Evolutionary conservation across 257 asterid genomes (phyloP).

Genomic region (Rhazya stricta): DNA sequence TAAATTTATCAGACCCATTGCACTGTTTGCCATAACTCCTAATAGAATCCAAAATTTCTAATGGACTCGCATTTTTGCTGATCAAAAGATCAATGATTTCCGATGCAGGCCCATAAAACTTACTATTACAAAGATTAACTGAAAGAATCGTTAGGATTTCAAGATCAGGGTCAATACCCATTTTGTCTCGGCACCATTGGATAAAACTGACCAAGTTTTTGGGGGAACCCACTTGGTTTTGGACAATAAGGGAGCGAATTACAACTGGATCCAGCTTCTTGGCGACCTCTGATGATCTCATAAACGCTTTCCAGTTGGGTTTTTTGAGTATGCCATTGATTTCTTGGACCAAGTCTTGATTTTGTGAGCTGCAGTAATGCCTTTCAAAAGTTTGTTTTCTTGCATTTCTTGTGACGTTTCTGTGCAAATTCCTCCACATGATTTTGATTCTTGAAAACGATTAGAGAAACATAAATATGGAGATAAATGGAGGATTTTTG

Average conservation of each 20-base stretch:
- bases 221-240: conserved; percentile 10
- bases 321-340: conserved; percentile 15
- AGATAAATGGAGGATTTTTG: background rate
- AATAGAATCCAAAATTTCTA: conserved; percentile 13
- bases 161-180: conserved; percentile 16
- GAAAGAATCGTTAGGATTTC: conserved; percentile 14
- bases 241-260: conserved; percentile 12
- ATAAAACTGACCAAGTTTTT: conserved; percentile 19
- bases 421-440: conserved; percentile 16
- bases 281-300: conserved; percentile 6
- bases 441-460: background rate
- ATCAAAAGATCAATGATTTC: conserved; percentile 4
- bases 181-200: conserved; percentile 18
- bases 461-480: background rate
- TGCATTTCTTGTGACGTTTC: conserved; percentile 1
- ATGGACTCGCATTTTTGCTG: background rate
- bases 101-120: conserved; percentile 11
- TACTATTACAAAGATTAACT: conserved; percentile 11
- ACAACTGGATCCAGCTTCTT: conserved; percentile 16
- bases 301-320: conserved; percentile 14
- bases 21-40: background rate
- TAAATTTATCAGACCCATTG: conserved; percentile 3
- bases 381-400: background rate
- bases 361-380: conserved; percentile 7
- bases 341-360: conserved; percentile 16